Percentiles rank a stretch among this genome's conserved stretches.
These are phyloP conservation scores for Amaranthus tricolor DNA, from an alignment of 179 eudicot genomes.

Conservation along the genomic window DNA sequence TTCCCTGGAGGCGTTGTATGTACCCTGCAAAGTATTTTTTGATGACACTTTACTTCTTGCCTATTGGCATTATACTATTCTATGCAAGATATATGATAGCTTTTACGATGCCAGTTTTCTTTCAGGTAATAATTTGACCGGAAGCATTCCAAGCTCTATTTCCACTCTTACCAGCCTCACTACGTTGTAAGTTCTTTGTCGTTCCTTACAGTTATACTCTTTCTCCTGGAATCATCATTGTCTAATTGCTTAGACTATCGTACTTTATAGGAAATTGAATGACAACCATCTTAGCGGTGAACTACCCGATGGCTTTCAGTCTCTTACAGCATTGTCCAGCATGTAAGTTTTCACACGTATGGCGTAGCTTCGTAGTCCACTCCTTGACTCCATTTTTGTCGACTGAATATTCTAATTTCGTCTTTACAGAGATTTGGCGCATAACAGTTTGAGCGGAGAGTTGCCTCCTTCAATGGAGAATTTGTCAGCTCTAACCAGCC, in stretches of 20 bases:
- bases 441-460: constrained; percentile 67
- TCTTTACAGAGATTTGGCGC: constrained; percentile 65
- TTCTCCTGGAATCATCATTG: constrained; percentile 1
- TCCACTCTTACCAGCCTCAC: constrained; percentile 59
- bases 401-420: neutral
- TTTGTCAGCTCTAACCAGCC: constrained; percentile 59
- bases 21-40: constrained; percentile 10
- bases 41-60: neutral
- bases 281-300: constrained; percentile 44
- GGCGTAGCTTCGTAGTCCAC: constrained; percentile 6
- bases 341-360: constrained; percentile 45
- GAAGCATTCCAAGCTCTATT: constrained; percentile 76
- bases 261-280: constrained; percentile 62
- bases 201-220: neutral
- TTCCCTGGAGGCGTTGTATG: constrained; percentile 69
- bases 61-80: neutral
- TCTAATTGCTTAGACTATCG: constrained; percentile 18
- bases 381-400: neutral
- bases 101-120: constrained; percentile 77
- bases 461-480: constrained; percentile 67
- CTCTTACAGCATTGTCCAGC: constrained; percentile 50
- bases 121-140: constrained; percentile 81
- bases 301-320: constrained; percentile 36
- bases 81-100: constrained; percentile 38
- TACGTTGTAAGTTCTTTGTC: constrained; percentile 52